Evolutionary conservation across 2,329 filamentous ascomycete genomes (phyloP), one percentile per base, ranked within the genome.

Genomic region (Fusarium udum): DNA sequence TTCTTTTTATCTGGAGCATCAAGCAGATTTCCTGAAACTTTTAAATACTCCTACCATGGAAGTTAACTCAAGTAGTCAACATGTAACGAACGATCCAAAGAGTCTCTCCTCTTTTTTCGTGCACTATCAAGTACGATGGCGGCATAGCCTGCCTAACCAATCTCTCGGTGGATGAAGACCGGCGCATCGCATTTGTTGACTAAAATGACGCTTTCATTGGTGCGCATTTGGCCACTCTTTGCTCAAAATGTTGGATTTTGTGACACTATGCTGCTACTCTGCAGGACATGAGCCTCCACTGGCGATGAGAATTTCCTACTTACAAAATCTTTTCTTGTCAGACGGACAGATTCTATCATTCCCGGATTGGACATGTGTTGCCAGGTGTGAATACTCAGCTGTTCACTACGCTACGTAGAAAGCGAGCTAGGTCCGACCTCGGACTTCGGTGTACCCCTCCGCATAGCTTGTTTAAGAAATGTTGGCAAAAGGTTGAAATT

Each of bases 201-300:
- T 71, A 78, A 68, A 43, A 45, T 68, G 55, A 53, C 69, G 67
- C 64, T 72, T 74, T 69, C 61, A 78, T 78, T 78, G 77, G 77
- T 61, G 76, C 77, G 77, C 76, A 78, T 76, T 78, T 75, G 60
- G 45, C 45, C 61, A 31, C 64, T 67, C 63, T 61, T 67, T 49
- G 39, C 56, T 70, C 52, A 63, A 67, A 45, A 52, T 67, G 65
- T 67, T 66, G 14, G 64, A 40, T 66, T 74, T 51, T 69, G 46
- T 39, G 58, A 53, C 59, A 56, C 32, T 26, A 32, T 69, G 52
- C 61, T 68, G 36, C 58, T 36, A 59, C 46, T 64, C 52, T 43
- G 28, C 46, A 65, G 36, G 31, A 24, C 37, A 59, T 60, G 69
- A 61, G 63, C 67, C 63, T 62, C 61, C 48, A 59, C 57, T 52